Base-by-base conservation (phyloP, 768 basidiomycete genomes). In the Lactarius hengduanensis region DNA sequence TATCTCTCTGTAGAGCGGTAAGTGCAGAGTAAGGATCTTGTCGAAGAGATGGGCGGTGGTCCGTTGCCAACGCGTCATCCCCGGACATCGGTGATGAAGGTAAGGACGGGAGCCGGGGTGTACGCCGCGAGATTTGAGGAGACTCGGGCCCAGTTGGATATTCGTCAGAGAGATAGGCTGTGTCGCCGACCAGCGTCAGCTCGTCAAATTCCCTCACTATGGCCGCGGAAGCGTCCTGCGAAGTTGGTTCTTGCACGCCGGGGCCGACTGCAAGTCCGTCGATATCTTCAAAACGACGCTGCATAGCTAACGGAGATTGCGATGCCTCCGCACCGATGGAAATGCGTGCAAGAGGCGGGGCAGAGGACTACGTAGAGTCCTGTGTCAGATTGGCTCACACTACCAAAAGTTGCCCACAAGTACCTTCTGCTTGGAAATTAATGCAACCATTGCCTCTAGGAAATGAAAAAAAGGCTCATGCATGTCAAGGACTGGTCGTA, bases 391-490 rank as follows among this genome's bases (percentile, higher is more conserved):
- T 16, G 3, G 22, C 26, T 22, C 16, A 8, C 10, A 9, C n/a
- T 11, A 9, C 54, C 34, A 7, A 26, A 11, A 13, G 54, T 69
- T 5, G 20, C 73, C 70, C 57, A 73, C 73, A 8, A 76, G 68
- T 32, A 77, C 78, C 30, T 73, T 64, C 57, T 78, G 71, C 40
- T 76, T 71, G 8, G 65, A 71, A 57, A 82, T 63, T 56, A 74
- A 77, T 22, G 80, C 79, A 40, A 75, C 77, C 30, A 83, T 74
- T 13, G 76, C 74, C 64, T 84, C 79, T 64, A 83, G 69, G 28
- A 80, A 62, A 72, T 86, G 84, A 69, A 79, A 80, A 66, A 76
- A 79, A 22, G 82, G 71, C 69, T 84, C 84, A 73, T 84, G 80
- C 57, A 72, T 71, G 69, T 86, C 83, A 1, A 70, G 73, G 54